Base-by-base conservation (phyloP, 2,329 filamentous ascomycete species). In the Diplodia scrobiculata region DNA sequence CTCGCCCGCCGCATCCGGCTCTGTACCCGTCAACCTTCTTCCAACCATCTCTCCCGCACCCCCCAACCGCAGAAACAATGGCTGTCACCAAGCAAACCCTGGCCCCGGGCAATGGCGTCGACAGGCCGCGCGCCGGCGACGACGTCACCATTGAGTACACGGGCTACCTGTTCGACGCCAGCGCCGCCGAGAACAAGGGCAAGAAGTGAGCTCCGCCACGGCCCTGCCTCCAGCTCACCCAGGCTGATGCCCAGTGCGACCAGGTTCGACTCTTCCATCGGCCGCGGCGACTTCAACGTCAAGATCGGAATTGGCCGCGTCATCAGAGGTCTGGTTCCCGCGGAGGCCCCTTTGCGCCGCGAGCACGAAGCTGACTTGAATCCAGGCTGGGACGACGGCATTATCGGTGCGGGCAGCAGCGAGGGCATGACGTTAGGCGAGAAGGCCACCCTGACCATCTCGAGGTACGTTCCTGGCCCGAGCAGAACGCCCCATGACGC, bases 231-330 rank as follows among this genome's bases (percentile, higher is more conserved):
- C 34, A 25, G 5, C n/a, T 48, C 36, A 27, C 13, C n/a, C 10
- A 9, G 3, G 45, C 65, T 66, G 41, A 66, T 45, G 45, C 34
- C 25, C 29, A 14, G 5, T 9, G 7, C 34, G 17, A n/a, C 38
- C 59, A 97, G 93, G 79, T 98, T 99, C 81, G 95, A 98, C 81
- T 90, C 88, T 68, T 97, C 94, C 19, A 84, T 89, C 70, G 88
- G 87, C 68, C 87, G 91, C 65, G 89, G 88, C 59, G 87, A 92
- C 77, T 93, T 98, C 75, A 81, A 86, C 68, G 90, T 87, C 69
- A 76, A 79, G 67, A 98, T 99, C 78, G 95, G 95, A 63, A 83
- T 90, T 70, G 92, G 92, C 65, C 84, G 86, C 74, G 90, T 98
- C 74, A 97, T 99, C 81, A 87, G 86, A 82, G 94, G 93, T 95